phyloP scores from a whole-genome alignment of 202 grass and related monocot genomes.

The Eragrostis tef region DNA sequence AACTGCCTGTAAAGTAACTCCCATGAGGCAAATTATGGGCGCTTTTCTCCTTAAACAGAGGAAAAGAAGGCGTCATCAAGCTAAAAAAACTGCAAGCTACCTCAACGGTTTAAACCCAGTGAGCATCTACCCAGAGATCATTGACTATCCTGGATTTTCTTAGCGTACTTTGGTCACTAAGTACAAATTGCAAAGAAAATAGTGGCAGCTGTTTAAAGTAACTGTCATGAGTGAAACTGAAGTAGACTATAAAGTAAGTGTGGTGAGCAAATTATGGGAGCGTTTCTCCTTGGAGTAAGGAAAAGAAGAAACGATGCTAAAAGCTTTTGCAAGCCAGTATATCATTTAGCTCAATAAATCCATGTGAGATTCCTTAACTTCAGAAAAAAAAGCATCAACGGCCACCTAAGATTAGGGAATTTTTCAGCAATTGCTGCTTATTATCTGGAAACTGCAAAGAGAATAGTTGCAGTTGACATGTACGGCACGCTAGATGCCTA shows the following conservation, averaged over 20 bases:
- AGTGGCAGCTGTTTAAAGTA: no score
- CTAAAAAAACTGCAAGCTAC: background rate
- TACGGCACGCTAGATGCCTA: background rate
- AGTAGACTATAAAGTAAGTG: no score
- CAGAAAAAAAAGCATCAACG: background rate
- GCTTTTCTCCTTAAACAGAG: background rate
- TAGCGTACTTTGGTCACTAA: no score
- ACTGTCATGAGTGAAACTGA: no score
- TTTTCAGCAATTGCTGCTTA: background rate
- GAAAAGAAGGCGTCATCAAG: background rate
- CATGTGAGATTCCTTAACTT: background rate
- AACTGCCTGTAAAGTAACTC: slow-evolving; percentile 13
- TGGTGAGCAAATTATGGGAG: no score
- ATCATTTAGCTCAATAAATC: background rate
- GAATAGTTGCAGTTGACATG: background rate
- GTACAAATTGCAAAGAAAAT: no score
- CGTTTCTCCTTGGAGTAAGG: no score
- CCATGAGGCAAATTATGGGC: background rate
- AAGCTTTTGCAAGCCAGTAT: no score
- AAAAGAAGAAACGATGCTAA: no score
- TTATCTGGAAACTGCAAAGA: background rate
- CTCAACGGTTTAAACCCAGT: no score
- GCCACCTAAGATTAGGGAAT: background rate
- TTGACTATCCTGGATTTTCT: no score
- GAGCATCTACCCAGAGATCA: no score